A percentile compares a stretch with the other conserved stretches of the same genome.
These are phyloP conservation scores for Triangularia setosa DNA, from an alignment of 2,329 filamentous ascomycete species.

Conservation along the genomic window DNA sequence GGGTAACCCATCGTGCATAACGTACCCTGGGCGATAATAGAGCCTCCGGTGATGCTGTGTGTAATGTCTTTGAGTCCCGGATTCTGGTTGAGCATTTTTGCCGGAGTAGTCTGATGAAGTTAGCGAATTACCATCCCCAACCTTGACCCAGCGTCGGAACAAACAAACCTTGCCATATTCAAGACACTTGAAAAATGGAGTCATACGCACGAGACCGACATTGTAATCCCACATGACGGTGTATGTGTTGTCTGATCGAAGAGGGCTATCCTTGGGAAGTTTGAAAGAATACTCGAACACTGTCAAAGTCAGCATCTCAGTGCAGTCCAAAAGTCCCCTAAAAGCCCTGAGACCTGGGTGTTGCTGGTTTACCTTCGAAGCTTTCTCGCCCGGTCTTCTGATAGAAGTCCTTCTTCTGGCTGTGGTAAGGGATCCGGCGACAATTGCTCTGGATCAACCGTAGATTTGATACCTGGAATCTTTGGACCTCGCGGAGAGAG, in stretches of 20 bases:
- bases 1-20: not conserved
- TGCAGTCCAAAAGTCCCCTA: not conserved
- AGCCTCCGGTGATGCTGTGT: constrained; percentile 90
- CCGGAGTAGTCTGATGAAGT: constrained; percentile 73
- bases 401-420: constrained; percentile 85
- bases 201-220: constrained; percentile 87
- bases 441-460: constrained; percentile 58
- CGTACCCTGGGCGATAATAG: constrained; percentile 82
- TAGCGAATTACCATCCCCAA: not conserved
- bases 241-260: constrained; percentile 51
- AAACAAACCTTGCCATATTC: constrained; percentile 75
- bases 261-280: constrained; percentile 61
- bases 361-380: constrained; percentile 67
- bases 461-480: constrained; percentile 64
- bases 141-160: not conserved
- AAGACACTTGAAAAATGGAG: constrained; percentile 88
- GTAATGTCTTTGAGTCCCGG: constrained; percentile 82
- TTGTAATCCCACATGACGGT: constrained; percentile 97
- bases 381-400: constrained; percentile 82
- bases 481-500: constrained; percentile 54
- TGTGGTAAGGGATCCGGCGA: constrained; percentile 87
- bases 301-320: constrained; percentile 33
- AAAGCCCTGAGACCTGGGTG: too few species aligned
- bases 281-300: constrained; percentile 83
- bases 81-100: constrained; percentile 75